phyloP scores from a whole-genome alignment of 1,139 yeast genomes.

The Pichia sp. region DNA sequence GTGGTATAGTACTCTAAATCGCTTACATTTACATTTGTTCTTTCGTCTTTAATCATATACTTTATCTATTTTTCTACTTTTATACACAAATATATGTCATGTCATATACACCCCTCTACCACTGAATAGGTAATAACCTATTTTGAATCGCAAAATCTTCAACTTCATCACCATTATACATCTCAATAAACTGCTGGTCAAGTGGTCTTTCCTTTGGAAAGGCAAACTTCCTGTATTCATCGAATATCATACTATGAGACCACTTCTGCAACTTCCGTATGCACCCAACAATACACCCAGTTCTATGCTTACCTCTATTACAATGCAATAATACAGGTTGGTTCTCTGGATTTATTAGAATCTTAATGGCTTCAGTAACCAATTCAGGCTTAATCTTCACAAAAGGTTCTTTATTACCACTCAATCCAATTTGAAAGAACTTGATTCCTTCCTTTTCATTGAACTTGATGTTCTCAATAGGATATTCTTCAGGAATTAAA shows the following conservation, averaged over 20 bases:
- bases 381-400: conserved; percentile 78
- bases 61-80: no score
- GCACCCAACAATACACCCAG: conserved; percentile 96
- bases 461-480: conserved; percentile 68
- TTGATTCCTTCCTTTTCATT: conserved; percentile 58
- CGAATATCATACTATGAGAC: conserved; percentile 92
- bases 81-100: no score
- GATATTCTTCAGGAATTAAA: conserved; percentile 89
- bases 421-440: conserved; percentile 86
- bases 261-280: conserved; percentile 84
- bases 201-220: conserved; percentile 93
- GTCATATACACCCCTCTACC: no score
- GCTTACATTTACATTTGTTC: neutral
- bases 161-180: conserved; percentile 69
- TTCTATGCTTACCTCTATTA: conserved; percentile 94
- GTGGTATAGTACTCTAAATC: no score
- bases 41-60: no score
- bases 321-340: conserved; percentile 94
- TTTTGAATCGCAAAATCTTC: conserved; percentile 49
- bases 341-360: conserved; percentile 77
- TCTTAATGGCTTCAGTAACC: conserved; percentile 77
- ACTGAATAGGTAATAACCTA: conserved; percentile 63
- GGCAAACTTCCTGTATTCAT: conserved; percentile 91
- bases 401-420: conserved; percentile 95
- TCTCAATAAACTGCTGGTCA: conserved; percentile 93